Conservation (phyloP, 345 rosid genomes). For the Salix koriyanagi region DNA sequence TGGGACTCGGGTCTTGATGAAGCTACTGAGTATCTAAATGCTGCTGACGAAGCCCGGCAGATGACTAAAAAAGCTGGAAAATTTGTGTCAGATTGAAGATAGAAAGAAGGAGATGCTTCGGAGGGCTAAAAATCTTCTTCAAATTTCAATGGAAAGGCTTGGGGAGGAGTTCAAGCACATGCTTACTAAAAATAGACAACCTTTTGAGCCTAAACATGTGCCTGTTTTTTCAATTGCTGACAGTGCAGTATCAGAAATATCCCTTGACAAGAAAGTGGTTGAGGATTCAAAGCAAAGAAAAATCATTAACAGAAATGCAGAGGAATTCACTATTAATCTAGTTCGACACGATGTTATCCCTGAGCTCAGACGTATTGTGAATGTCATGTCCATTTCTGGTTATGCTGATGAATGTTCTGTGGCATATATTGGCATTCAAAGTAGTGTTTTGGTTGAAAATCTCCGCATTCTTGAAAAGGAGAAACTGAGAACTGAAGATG, state of each 20-base stretch:
- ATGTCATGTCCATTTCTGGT: conserved; percentile 56
- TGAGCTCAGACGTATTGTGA: conserved; percentile 66
- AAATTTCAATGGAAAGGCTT: conserved; percentile 75
- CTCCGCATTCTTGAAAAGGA: conserved; percentile 67
- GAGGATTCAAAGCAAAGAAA: conserved; percentile 50
- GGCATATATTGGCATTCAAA: conserved; percentile 54
- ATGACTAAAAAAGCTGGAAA: conserved; percentile 55
- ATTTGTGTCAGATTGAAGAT: conserved; percentile 19
- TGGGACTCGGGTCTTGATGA: conserved; percentile 64
- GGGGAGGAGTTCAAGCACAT: conserved; percentile 77
- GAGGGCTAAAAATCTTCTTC: conserved; percentile 74
- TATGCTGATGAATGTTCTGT: conserved; percentile 73
- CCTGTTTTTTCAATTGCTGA: conserved; percentile 63
- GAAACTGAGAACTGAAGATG: conserved; percentile 81
- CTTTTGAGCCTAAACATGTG: conserved; percentile 60
- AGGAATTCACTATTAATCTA: conserved; percentile 59
- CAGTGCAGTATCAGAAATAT: conserved; percentile 45
- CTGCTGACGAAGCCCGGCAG: conserved; percentile 49
- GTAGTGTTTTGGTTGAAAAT: conserved; percentile 74
- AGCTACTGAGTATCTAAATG: conserved; percentile 48
- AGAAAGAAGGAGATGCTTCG: conserved; percentile 38
- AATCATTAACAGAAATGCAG: conserved; percentile 48
- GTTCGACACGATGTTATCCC: conserved; percentile 54
- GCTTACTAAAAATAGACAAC: conserved; percentile 59
- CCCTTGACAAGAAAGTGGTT: conserved; percentile 55